phyloP scores from a whole-genome alignment of 2,329 filamentous ascomycete genomes.

The Neonectria magnoliae region DNA sequence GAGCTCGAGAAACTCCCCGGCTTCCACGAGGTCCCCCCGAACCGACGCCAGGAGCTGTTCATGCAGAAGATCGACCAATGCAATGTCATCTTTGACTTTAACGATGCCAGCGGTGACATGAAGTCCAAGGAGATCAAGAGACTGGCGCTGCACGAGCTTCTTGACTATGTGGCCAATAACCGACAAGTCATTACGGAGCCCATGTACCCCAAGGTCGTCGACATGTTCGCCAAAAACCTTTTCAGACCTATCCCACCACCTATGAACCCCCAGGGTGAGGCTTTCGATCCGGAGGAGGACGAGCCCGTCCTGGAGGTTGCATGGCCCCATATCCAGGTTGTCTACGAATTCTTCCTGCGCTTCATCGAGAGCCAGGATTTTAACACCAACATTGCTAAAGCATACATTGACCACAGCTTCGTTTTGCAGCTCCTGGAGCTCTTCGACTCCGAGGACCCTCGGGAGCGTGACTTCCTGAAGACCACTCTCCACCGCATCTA shows the following conservation, averaged over 20 bases:
- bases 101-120: conserved; percentile 97
- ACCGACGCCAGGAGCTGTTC: conserved; percentile 93
- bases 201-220: conserved; percentile 98
- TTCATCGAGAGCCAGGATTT: conserved; percentile 99
- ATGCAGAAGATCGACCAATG: conserved; percentile 99
- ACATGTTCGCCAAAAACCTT: conserved; percentile 99
- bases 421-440: conserved; percentile 96
- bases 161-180: conserved; percentile 99
- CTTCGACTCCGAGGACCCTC: conserved; percentile 97
- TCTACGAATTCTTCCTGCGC: conserved; percentile 98
- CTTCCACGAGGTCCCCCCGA: conserved; percentile 96
- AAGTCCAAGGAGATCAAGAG: conserved; percentile 99
- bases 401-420: conserved; percentile 98
- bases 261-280: conserved; percentile 97
- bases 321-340: conserved; percentile 99
- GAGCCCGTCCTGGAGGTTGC: conserved; percentile 97
- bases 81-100: conserved; percentile 99
- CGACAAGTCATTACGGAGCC: conserved; percentile 97
- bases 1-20: conserved; percentile 97
- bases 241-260: conserved; percentile 97
- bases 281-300: conserved; percentile 98
- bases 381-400: conserved; percentile 99
- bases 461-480: conserved; percentile 97
- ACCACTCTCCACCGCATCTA: conserved; percentile 98
- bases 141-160: conserved; percentile 90